These are phyloP conservation scores for Hypoxylon cercidicola DNA, from an alignment of 495 filamentous ascomycete species.

Conservation along the genomic window DNA sequence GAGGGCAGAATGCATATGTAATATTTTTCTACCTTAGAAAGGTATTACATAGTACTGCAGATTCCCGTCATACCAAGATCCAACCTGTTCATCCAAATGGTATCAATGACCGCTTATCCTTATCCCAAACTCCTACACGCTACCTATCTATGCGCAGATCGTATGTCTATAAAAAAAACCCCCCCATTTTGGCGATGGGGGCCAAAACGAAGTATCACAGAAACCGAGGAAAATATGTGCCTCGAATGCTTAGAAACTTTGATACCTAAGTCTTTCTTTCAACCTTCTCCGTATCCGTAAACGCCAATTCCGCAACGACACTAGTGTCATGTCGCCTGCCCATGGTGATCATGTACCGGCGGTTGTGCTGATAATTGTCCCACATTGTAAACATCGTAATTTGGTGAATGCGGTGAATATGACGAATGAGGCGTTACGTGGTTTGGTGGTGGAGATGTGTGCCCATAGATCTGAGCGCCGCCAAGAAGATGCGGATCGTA, in stretches of 20 bases:
- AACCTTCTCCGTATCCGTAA: conserved; percentile 2
- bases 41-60: too few relatives aligned
- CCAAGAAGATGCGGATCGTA: conserved; percentile 34
- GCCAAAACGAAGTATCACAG: conserved; percentile 11
- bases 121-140: conserved; percentile 32
- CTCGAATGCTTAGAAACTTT: neutral
- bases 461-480: conserved; percentile 25
- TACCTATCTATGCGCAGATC: conserved; percentile 12
- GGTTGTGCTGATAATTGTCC: neutral
- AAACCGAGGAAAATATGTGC: neutral
- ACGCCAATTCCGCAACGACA: neutral
- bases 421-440: conserved; percentile 9
- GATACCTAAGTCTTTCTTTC: conserved; percentile 18
- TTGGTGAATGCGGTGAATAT: conserved; percentile 11
- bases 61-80: conserved; percentile 18
- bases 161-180: too few relatives aligned
- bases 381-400: neutral
- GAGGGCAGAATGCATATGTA: conserved; percentile 7
- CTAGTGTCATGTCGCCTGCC: conserved; percentile 11
- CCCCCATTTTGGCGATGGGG: too few relatives aligned
- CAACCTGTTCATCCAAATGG: conserved; percentile 20
- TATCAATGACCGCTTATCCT: conserved; percentile 30
- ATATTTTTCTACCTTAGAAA: conserved; percentile 16
- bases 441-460: conserved; percentile 13
- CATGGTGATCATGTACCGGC: conserved; percentile 12